A percentile compares a stretch with the other conserved stretches of the same genome.
Evolutionary conservation across 495 filamentous ascomycete genomes (phyloP).

Genomic region (Pyrenopolyporus hunteri): DNA sequence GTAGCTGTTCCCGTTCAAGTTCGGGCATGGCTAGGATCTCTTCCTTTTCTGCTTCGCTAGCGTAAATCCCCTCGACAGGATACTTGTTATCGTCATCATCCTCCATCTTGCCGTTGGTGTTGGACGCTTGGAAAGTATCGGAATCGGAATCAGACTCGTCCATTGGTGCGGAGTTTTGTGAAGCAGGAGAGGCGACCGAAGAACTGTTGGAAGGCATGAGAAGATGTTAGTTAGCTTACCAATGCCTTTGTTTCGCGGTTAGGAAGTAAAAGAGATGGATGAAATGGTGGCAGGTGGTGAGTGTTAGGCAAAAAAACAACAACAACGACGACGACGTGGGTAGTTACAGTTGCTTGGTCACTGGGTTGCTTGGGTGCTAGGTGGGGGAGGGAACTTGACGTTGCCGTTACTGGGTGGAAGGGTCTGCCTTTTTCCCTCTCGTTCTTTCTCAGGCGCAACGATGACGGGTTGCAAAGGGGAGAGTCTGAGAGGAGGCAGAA

Average conservation of each 20-base stretch:
- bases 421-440: no score
- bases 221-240: not conserved
- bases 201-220: slow-evolving; percentile 15
- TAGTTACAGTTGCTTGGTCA: no score
- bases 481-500: not conserved
- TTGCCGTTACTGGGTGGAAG: no score
- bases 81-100: slow-evolving; percentile 72
- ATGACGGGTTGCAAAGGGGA: not conserved
- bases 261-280: not conserved
- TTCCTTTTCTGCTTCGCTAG: slow-evolving; percentile 76
- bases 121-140: slow-evolving; percentile 54
- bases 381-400: no score
- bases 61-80: slow-evolving; percentile 87
- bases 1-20: slow-evolving; percentile 84
- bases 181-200: slow-evolving; percentile 66
- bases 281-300: no score
- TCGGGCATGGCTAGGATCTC: slow-evolving; percentile 88
- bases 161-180: slow-evolving; percentile 84
- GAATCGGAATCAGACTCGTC: slow-evolving; percentile 84
- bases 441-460: no score
- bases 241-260: not conserved
- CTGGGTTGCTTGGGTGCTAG: no score
- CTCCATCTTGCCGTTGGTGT: slow-evolving; percentile 55
- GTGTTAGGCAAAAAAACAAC: no score
- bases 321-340: no score